A percentile compares a stretch with the other conserved stretches of the same genome.
These are phyloP conservation scores for Talaromyces amestolkiae DNA, from an alignment of 2,329 filamentous ascomycete genomes.

Conservation along the genomic window DNA sequence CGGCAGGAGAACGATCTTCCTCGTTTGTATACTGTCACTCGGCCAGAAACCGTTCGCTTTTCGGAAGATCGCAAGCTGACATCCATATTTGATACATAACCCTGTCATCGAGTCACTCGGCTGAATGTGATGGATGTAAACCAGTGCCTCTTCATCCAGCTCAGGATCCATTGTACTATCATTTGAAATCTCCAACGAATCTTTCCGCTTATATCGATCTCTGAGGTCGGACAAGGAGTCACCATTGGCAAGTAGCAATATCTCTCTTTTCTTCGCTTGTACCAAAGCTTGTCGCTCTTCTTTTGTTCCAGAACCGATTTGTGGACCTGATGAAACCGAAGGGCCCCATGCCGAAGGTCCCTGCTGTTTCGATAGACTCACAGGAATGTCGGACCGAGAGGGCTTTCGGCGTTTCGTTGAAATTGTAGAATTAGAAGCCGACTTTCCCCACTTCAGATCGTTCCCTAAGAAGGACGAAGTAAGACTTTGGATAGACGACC, in stretches of 20 bases:
- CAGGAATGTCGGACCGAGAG: slow-evolving; percentile 36
- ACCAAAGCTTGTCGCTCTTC: slow-evolving; percentile 47
- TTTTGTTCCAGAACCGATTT: slow-evolving; percentile 39
- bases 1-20: slow-evolving; percentile 77
- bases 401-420: slow-evolving; percentile 35
- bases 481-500: slow-evolving; percentile 50
- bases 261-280: slow-evolving; percentile 49
- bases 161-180: slow-evolving; percentile 39
- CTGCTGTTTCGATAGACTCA: slow-evolving; percentile 26
- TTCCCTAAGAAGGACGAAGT: slow-evolving; percentile 50
- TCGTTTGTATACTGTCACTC: slow-evolving; percentile 81
- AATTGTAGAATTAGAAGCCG: slow-evolving; percentile 28
- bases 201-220: slow-evolving; percentile 46
- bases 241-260: slow-evolving; percentile 44
- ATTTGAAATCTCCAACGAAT: slow-evolving; percentile 39
- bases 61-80: slow-evolving; percentile 75
- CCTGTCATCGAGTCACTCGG: slow-evolving; percentile 85
- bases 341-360: slow-evolving; percentile 44
- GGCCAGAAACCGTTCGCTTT: slow-evolving; percentile 94
- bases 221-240: slow-evolving; percentile 36
- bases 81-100: slow-evolving; percentile 85
- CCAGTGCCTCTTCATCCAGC: slow-evolving; percentile 71
- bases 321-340: slow-evolving; percentile 29
- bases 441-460: slow-evolving; percentile 31
- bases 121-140: slow-evolving; percentile 85